Evolutionary conservation across 257 asterid genomes (phyloP), one percentile per base, ranked within the genome.

Genomic region (Lithospermum erythrorhizon): DNA sequence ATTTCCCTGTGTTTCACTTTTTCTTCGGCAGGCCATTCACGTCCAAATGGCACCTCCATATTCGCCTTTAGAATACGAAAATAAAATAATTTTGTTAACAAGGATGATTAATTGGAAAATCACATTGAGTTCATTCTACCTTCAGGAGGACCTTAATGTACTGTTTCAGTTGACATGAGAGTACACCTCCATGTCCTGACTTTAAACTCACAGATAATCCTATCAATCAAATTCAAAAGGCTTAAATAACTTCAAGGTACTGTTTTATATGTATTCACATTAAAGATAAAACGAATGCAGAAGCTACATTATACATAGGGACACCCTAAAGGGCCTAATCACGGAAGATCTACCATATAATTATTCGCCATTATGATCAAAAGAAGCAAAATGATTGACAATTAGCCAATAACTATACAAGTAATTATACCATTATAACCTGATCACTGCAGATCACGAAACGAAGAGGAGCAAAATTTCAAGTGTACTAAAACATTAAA

Each of bases 21-120:
- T 77, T 91, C 95, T 76, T 91, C 97, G 61, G 70, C 58, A 16
- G 86, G 79, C 98, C 98, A 91, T 75, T 88, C 94, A n/a, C 78
- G 66, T 62, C 95, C 95, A 82, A 72, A 88, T 41, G 81, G 80
- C 19, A n/a, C 85, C 80, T 84, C 90, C 97, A 91, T 91, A 66
- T 91, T 91, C 57, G 78, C 67, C 97, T 86, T 55, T 35, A 59
- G 58, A 14, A 62, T 19, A 37, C 41, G 48, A 27, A 55, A 49
- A 37, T 53, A 29, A 30, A 48, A 53, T 30, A 41, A 24, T 17
- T 60, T 49, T 13, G 19, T 18, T 20, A 17, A 37, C 37, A 24
- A 6, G 60, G n/a, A 47, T 61, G 20, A 29, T 58, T 10, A 3
- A 55, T 53, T 47, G 35, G 53, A 67, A 25, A 24, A 58, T 53